These are phyloP conservation scores for Auriscalpium vulgare DNA, from an alignment of 768 basidiomycete species.

Conservation along the genomic window DNA sequence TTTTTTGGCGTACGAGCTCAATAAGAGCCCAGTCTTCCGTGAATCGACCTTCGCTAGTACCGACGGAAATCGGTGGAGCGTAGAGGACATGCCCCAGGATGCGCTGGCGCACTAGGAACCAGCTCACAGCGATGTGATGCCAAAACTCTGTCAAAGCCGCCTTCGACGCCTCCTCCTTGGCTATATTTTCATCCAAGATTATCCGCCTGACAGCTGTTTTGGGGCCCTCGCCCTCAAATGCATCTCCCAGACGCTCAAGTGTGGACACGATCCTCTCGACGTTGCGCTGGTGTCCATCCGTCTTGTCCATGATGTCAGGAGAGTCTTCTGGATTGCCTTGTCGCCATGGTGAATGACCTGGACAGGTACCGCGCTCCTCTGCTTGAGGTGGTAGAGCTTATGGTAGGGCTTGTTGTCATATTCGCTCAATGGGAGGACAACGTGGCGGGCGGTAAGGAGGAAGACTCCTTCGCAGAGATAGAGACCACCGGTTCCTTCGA, in stretches of 20 bases:
- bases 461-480: constrained; percentile 24
- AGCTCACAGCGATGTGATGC: background rate
- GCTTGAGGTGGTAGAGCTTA: constrained; percentile 5
- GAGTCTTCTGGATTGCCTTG: background rate
- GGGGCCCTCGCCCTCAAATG: background rate
- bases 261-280: background rate
- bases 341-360: background rate
- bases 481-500: constrained; percentile 30
- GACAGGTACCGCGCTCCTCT: background rate
- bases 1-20: background rate
- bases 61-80: background rate
- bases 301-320: background rate
- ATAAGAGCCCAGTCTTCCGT: background rate
- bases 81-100: background rate
- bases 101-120: background rate
- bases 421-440: constrained; percentile 25
- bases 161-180: background rate
- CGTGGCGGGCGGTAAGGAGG: constrained; percentile 28
- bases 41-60: background rate
- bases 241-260: background rate
- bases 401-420: constrained; percentile 19
- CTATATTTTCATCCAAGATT: background rate
- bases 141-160: background rate
- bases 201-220: background rate
- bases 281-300: no score